Evolutionary conservation across 305 asterid species (phyloP), one percentile per base, ranked within the genome.

Genomic region (Plantago coronopus): DNA sequence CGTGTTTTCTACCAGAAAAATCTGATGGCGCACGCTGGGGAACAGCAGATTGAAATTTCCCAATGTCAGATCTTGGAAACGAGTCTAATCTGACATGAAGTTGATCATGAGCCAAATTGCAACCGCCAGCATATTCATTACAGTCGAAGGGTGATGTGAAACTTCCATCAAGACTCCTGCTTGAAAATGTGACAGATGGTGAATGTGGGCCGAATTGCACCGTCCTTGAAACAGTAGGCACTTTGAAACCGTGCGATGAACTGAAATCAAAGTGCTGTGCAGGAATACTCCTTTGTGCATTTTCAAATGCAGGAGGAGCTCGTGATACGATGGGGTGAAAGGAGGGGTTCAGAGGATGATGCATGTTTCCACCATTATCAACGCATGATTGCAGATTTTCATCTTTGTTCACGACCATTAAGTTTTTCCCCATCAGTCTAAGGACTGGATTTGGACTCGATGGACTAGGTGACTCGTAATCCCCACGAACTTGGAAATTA

Each of bases 351-450:
- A 62, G 78, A 7, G 17, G 13, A 58, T 68, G 76, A 31, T 23
- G 79, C 64, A 59, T 49, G 65, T 64, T 71, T 57, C 72, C 70
- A 43, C 69, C 71, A 59, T 73, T 67, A 57, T 64, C 74, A 23
- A 63, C 65, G 54, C 50, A 57, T n/a, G 53, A 51, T 48, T 61
- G 67, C 43, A 63, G 67, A 37, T 48, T 74, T 54, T 79, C 88
- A 17, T 83, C 96, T 62, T 80, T 85, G 74, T 76, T 87, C 73
- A 78, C 77, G 65, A 91, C 87, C 93, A 87, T 78, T 58, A 91
- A 74, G 81, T 91, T 78, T 80, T 91, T 91, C 17, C 98, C 98
- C 98, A 91, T 91, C 72, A 91, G 79, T 72, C 98, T 78, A 66
- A 91, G 74, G 37, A 91, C 83, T 21, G 94, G 85, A 78, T 65